A percentile compares a stretch with the other conserved stretches of the same genome.
Conservation (phyloP, 805 yeast species). For the Starmera quercuum region DNA sequence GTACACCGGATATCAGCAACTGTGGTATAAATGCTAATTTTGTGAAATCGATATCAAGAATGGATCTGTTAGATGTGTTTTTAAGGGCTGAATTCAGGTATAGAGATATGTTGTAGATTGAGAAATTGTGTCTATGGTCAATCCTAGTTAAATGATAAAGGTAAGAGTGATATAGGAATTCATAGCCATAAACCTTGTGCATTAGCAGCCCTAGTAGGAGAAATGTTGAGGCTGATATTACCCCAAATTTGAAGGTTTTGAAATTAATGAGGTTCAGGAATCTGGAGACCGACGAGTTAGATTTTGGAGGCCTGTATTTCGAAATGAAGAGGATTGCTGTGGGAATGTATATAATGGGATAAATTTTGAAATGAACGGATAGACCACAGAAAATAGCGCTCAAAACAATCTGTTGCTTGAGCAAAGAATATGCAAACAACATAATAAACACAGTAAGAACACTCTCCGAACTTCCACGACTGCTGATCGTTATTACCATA, state of each 20-base stretch:
- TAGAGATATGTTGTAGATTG: slow-evolving; percentile 71
- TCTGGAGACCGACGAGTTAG: slow-evolving; percentile 6
- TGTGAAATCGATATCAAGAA: slow-evolving; percentile 27
- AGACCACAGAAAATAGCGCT: slow-evolving; percentile 32
- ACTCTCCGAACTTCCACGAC: slow-evolving; percentile 92
- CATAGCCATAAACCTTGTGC: slow-evolving; percentile 66
- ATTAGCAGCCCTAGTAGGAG: slow-evolving; percentile 42
- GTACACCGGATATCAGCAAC: slow-evolving; percentile 44
- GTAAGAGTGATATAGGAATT: slow-evolving; percentile 71
- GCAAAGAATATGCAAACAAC: slow-evolving; percentile 42
- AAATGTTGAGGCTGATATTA: slow-evolving; percentile 37
- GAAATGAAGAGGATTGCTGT: slow-evolving; percentile 44
- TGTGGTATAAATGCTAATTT: slow-evolving; percentile 83
- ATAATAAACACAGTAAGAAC: slow-evolving; percentile 72
- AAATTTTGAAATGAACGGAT: slow-evolving; percentile 82
- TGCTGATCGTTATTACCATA: slow-evolving; percentile 87
- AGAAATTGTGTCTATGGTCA: slow-evolving; percentile 94
- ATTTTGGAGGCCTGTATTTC: too few species aligned
- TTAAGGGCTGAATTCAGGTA: slow-evolving; percentile 46
- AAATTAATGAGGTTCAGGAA: slow-evolving; percentile 6
- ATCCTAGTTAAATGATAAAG: slow-evolving; percentile 74
- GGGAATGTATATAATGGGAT: slow-evolving; percentile 86
- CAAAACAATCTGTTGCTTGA: slow-evolving; percentile 23
- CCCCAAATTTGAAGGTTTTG: slow-evolving; percentile 32
- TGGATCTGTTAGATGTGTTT: neutral